Evolutionary conservation across 768 basidiomycete species (phyloP), one percentile per base, ranked within the genome.

Genomic region (Tephrocybe sp.): DNA sequence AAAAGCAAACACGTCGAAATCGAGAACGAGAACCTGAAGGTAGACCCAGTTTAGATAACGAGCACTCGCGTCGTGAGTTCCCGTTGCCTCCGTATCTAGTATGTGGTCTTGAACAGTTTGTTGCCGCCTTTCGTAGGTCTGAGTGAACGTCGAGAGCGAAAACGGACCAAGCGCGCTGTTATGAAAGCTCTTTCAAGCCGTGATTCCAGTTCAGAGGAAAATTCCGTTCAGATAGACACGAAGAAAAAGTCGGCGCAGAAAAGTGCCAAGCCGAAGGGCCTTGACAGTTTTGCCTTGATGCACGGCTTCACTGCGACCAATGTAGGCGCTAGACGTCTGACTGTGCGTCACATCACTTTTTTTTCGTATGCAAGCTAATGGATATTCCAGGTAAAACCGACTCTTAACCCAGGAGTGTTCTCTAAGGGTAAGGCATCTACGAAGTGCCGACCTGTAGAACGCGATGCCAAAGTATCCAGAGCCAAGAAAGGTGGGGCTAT

Each of bases 251-350:
- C 35, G 40, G 61, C 54, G 35, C 61, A 39, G 41, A 62, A 62
- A 47, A 63, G 57, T 30, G 51, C 60, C 36, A 68, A 65, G 46
- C 67, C 64, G n/a, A 76, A 68, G 39, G 49, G 72, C 9, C 71
- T 77, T 8, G 66, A 76, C 1, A 80, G 76, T 4, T 70, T 86
- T 31, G 83, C 84, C 0, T 69, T 88, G 22, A 82, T 88, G 81
- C 82, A 86, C 54, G 83, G 83, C 0, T 85, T 87, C 60, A 66
- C 74, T 13, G 79, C 85, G 0, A 77, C 75, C 5, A 86, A 84
- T 54, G 73, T 88, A 2, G 81, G 83, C 12, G 78, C 74, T 46
- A 74, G 78, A 49, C 76, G 86, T 35, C 61, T 88, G 10, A 88
- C 85, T 48, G 85, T 86, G 57, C 43, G 74, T 50, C 42, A 22